Percentiles rank a stretch among this genome's conserved stretches.
Evolutionary conservation across 306 rosid species (phyloP).

Genomic region (Gastrolobium villosum): DNA sequence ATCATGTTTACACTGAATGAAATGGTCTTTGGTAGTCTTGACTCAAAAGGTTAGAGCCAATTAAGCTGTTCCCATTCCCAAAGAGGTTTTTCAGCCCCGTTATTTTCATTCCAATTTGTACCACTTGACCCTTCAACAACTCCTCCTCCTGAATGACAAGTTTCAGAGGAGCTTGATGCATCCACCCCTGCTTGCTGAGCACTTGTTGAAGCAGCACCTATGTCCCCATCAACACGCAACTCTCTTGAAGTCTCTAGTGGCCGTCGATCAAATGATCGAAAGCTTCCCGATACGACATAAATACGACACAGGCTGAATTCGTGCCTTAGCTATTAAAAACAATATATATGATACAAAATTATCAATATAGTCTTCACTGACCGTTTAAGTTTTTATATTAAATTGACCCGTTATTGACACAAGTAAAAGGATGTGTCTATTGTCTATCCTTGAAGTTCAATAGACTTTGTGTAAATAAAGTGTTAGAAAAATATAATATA

Average conservation of each 20-base stretch:
- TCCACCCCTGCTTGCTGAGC: slow-evolving; percentile 41
- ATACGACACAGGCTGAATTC: slow-evolving; percentile 84
- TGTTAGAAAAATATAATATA: no score
- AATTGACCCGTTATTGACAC: no score
- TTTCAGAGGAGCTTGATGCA: slow-evolving; percentile 58
- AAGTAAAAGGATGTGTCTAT: no score
- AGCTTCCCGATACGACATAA: slow-evolving; percentile 75
- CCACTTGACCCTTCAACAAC: slow-evolving; percentile 39
- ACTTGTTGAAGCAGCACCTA: slow-evolving; percentile 38
- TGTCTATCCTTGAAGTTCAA: no score
- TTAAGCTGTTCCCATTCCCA: slow-evolving; percentile 67
- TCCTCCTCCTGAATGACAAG: slow-evolving; percentile 51
- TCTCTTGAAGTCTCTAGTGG: slow-evolving; percentile 51
- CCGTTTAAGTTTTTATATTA: no score
- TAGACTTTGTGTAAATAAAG: no score
- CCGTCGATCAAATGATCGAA: slow-evolving; percentile 79
- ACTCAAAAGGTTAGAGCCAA: slow-evolving; percentile 46
- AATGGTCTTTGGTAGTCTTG: slow-evolving; percentile 9
- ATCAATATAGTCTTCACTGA: no score
- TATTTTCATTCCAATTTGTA: slow-evolving; percentile 42
- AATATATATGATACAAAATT: neutral
- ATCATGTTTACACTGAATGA: neutral
- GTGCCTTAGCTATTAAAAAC: slow-evolving; percentile 60
- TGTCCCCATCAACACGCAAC: slow-evolving; percentile 17
- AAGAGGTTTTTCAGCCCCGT: slow-evolving; percentile 50